Evolutionary conservation across 352 stramenopile species (phyloP), one percentile per base, ranked within the genome.

Genomic region (Phytophthora litchii): DNA sequence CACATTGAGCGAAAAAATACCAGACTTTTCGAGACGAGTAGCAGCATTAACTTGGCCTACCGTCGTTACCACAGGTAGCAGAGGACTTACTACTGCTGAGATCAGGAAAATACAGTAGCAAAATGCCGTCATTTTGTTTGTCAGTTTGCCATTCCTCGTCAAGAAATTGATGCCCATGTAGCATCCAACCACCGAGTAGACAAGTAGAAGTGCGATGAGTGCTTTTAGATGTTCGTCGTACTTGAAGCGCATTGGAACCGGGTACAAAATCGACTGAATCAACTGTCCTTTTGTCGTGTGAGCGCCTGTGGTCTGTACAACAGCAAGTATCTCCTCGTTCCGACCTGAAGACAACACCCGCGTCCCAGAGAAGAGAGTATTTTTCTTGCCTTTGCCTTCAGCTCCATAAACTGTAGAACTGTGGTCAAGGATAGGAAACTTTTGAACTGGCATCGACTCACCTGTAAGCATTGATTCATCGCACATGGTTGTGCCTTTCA

Each of bases 171-270:
- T 78, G 6, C 76, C 71, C n/a, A 86, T 43, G 1, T 40, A 42
- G 23, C 87, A 76, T n/a, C n/a, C n/a, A 7, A 68, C 52, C n/a
- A 95, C 47, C 9, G 74, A 78, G 53, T 91, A 83, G 3, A 85
- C 23, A 3, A 89, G 52, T 6, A 96, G 62, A 44, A 93, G 67
- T 11, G 37, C 40, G 34, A 95, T 70, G 16, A 93, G 73, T 43
- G 80, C 71, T 20, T 82, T 78, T 13, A 96, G 64, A 57, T 96
- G 83, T 13, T 86, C 71, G 52, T 95, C 84, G 60, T 93, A 95
- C 55, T 96, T 92, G 72, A 96, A 95, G n/a, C 84, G 67, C 64
- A 94, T 82, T n/a, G 74, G 78, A 3, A 88, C 49, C 2, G 85
- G 89, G 32, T 82, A 94, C 25, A 95, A 47, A 44, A 96, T 90